Evolutionary conservation across 2,329 filamentous ascomycete genomes (phyloP).

Genomic region (Alternaria solani): DNA sequence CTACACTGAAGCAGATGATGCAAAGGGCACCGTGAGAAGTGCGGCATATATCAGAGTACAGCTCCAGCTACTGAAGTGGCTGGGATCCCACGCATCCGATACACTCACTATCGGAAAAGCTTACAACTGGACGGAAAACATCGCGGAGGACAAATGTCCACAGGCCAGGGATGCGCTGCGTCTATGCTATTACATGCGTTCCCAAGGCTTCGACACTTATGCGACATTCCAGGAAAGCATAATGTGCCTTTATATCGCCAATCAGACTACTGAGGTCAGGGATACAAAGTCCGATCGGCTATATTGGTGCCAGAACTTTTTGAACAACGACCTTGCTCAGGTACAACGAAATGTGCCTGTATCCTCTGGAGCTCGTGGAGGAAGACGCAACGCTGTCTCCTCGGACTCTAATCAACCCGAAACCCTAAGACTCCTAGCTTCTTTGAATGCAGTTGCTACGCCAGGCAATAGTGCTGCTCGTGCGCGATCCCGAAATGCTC

Average conservation of each 20-base stretch:
- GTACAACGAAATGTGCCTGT: not conserved
- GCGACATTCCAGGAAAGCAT: constrained; percentile 15
- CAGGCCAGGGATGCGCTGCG: constrained; percentile 29
- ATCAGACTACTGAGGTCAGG: constrained; percentile 9
- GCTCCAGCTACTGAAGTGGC: constrained; percentile 20
- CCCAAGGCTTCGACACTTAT: constrained; percentile 33
- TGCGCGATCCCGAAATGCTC: not conserved
- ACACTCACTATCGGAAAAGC: constrained; percentile 21
- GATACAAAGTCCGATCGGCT: constrained; percentile 5
- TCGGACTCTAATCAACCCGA: not conserved
- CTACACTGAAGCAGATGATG: constrained; percentile 29
- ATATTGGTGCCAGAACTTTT: constrained; percentile 33
- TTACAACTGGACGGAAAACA: constrained; percentile 22
- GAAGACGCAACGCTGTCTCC: constrained; percentile 4
- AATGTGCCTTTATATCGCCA: constrained; percentile 24
- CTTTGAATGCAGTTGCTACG: not conserved
- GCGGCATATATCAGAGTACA: constrained; percentile 31
- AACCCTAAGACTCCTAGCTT: not conserved
- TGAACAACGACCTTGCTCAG: constrained; percentile 8
- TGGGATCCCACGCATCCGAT: constrained; percentile 21
- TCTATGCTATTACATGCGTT: constrained; percentile 46
- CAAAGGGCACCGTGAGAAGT: constrained; percentile 17
- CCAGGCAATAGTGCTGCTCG: not conserved
- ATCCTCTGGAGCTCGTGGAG: not conserved
- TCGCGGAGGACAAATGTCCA: constrained; percentile 12